Base-by-base conservation (phyloP, 1,284 basidiomycete genomes). In the Sparassis latifolia region DNA sequence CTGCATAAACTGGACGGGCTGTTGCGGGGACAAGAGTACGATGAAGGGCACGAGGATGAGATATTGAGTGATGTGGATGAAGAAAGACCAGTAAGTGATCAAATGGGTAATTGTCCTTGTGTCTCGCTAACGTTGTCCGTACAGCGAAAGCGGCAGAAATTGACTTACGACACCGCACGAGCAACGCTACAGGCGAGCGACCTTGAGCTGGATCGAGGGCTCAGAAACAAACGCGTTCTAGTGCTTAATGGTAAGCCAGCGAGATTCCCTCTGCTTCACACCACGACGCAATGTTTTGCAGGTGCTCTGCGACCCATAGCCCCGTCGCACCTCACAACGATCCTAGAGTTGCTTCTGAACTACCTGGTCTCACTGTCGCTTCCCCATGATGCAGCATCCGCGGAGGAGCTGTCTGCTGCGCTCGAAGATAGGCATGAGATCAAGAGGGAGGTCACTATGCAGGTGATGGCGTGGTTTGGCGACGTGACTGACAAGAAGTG, bases 401-500 rank as follows among this genome's bases (percentile, higher is more conserved):
- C 82, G 9, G 72, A 78, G 28, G 72, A 78, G 5, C 66, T 94
- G 29, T 63, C 75, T 2, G 68, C 75, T 2, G 69, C 79, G 0
- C 73, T 95, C 10, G 78, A 82, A 12, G 74, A 83, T 33, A 83
- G 87, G n/a, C 84, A 92, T 59, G 89, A 92, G 20, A 69, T 93
- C 27, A 73, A 78, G 1, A 66, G 75, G 3, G 66, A 73, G 0
- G 79, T 94, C 4, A 77, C 80, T 0, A 65, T 61, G 3, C 87
- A 91, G 58, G 75, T 94, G 6, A 80, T 95, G 71, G 63, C 66
- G 0, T 92, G 92, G 81, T 96, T 93, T 58, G 92, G 92, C 2
- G 66, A 69, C 2, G 63, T 86, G 1, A 52, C 67, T n/a, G 71
- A 70, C 5, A 77, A 70, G 2, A 70, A 64, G 35, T 92, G 89